Evolutionary conservation across 2,329 filamentous ascomycete genomes (phyloP), one percentile per base, ranked within the genome.

Genomic region (Tolypocladium amazonense): DNA sequence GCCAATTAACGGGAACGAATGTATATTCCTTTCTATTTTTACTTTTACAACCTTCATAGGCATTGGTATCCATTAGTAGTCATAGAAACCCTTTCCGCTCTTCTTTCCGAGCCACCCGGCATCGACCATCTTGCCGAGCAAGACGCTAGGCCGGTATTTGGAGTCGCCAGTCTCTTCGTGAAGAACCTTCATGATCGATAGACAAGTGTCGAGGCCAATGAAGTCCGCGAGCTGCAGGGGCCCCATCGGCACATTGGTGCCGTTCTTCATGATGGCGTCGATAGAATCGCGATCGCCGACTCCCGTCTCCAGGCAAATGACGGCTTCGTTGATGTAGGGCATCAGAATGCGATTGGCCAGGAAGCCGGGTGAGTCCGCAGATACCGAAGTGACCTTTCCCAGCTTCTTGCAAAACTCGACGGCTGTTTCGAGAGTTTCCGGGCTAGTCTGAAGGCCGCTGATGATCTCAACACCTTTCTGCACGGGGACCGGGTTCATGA

Each of bases 381-480:
- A 96, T 37, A 89, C 84, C 4, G 92, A 95, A 0, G 92, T 79
- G 58, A 97, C 82, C 78, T 99, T 99, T 69, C 92, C 93, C 90
- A 99, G 96, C 62, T 85, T 85, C 76, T 88, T 85, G 75, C 93
- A 93, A 71, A 99, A 93, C 7, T 84, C 88, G 14, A 97, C 76
- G 2, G 94, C 91, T 0, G 88, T 90, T 23, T 90, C 87, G 53
- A 97, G 77, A 1, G 94, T 97, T 62, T 84, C 82, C 65, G 86
- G 78, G 61, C 90, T 94, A 2, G 94, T 99, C 75, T 99, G 94
- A 37, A 99, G 80, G 37, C 92, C 94, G 57, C 89, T 88, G 72
- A 99, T 97, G 69, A 99, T 97, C 77, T 99, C 94, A 6, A 99
- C 94, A 58, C 94, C 94, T 75, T 96, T 96, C 72, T 97, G 94